Percentiles rank a stretch among this genome's conserved stretches.
phyloP scores from a whole-genome alignment of 2,329 filamentous ascomycete genomes.

The Trichoderma gracile region DNA sequence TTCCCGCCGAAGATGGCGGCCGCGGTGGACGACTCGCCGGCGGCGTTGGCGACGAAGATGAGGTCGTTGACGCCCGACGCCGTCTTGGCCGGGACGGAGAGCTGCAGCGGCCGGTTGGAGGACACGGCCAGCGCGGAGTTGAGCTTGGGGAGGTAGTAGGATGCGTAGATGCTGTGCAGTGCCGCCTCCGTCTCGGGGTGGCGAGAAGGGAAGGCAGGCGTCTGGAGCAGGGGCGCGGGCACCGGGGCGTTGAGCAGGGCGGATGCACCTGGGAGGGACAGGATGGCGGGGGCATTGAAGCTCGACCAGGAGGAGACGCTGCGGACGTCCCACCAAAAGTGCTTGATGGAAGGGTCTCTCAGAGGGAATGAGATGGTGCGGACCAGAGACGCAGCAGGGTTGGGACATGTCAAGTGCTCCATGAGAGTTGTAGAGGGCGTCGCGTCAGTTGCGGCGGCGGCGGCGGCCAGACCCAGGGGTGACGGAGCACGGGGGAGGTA shows the following conservation, averaged over 20 bases:
- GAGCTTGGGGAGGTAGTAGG: slow-evolving; percentile 81
- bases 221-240: slow-evolving; percentile 60
- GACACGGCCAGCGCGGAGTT: slow-evolving; percentile 81
- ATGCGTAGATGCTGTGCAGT: slow-evolving; percentile 72
- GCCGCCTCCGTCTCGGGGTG: slow-evolving; percentile 77
- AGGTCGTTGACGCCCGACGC: slow-evolving; percentile 49
- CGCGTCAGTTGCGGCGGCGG: slow-evolving; percentile 42
- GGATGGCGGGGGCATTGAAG: slow-evolving; percentile 73
- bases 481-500: slow-evolving; percentile 51
- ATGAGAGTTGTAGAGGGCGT: slow-evolving; percentile 68
- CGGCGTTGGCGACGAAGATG: slow-evolving; percentile 65
- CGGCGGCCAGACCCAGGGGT: slow-evolving; percentile 44
- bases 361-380: slow-evolving; percentile 71
- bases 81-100: slow-evolving; percentile 45
- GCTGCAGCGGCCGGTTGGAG: slow-evolving; percentile 63
- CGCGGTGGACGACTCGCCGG: slow-evolving; percentile 57
- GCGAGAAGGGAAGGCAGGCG: slow-evolving; percentile 58
- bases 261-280: slow-evolving; percentile 70
- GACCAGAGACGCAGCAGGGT: slow-evolving; percentile 80
- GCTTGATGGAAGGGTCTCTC: slow-evolving; percentile 68
- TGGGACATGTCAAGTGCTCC: slow-evolving; percentile 74
- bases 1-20: slow-evolving; percentile 53
- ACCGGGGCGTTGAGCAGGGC: slow-evolving; percentile 72
- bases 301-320: slow-evolving; percentile 80
- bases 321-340: slow-evolving; percentile 96